phyloP scores from a whole-genome alignment of 2,329 filamentous ascomycete species.

The Fonsecaea multimorphosa region DNA sequence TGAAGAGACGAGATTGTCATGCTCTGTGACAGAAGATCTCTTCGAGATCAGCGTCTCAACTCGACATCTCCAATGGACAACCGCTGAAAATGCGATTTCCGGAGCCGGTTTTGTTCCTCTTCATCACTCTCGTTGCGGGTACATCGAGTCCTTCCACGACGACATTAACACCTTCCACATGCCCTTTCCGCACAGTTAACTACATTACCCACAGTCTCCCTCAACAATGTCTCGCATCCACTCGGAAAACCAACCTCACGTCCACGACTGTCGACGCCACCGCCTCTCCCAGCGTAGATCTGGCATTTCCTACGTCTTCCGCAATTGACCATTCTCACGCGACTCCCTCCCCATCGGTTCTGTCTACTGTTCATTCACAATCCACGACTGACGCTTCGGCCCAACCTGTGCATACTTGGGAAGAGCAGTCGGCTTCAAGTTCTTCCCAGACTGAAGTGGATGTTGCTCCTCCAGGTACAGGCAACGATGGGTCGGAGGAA shows the following conservation, averaged over 20 bases:
- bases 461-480: not conserved
- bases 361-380: not conserved
- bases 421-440: constrained; percentile 7
- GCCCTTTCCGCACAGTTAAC: constrained; percentile 70
- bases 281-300: constrained; percentile 1
- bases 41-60: not conserved
- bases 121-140: constrained; percentile 9
- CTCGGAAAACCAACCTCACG: constrained; percentile 36
- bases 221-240: constrained; percentile 73
- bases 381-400: not conserved
- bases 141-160: constrained; percentile 15
- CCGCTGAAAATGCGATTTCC: constrained; percentile 22
- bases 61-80: not conserved
- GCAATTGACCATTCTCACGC: constrained; percentile 1
- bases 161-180: constrained; percentile 43
- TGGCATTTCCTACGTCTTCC: constrained; percentile 8
- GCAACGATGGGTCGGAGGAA: constrained; percentile 52
- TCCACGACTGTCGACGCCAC: constrained; percentile 23
- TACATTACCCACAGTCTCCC: constrained; percentile 80
- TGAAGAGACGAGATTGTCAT: not conserved
- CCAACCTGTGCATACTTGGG: not conserved
- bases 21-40: not conserved
- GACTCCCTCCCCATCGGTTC: not conserved
- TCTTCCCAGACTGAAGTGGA: constrained; percentile 6
- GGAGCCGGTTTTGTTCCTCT: constrained; percentile 11